Conservation (phyloP, 1,284 basidiomycete genomes). For the Sanghuangporus weigelae region DNA sequence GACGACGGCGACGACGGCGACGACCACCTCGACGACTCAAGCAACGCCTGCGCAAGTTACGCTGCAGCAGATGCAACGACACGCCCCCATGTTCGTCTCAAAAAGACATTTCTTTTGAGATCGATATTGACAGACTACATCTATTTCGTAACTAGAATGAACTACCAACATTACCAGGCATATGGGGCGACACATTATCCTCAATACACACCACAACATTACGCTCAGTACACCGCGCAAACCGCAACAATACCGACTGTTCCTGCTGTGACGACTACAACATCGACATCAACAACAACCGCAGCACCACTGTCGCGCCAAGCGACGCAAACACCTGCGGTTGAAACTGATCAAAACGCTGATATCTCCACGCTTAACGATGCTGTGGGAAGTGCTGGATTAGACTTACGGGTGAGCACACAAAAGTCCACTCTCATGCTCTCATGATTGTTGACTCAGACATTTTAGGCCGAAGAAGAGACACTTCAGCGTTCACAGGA, state of each 20-base stretch:
- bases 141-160: constrained; percentile 26
- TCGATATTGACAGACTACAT: not conserved
- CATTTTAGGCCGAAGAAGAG: constrained; percentile 68
- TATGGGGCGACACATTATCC: constrained; percentile 40
- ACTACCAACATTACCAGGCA: constrained; percentile 38
- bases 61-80: constrained; percentile 27
- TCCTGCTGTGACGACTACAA: constrained; percentile 24
- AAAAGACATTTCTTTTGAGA: not conserved
- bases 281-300: constrained; percentile 19
- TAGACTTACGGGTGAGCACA: constrained; percentile 63
- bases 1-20: not conserved
- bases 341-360: constrained; percentile 37
- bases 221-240: constrained; percentile 40
- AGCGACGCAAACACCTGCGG: constrained; percentile 16
- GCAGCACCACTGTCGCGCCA: constrained; percentile 17
- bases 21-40: not conserved
- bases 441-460: not conserved
- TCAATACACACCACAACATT: constrained; percentile 40
- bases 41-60: not conserved
- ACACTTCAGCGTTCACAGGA: constrained; percentile 62
- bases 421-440: not conserved
- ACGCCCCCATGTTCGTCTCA: constrained; percentile 33
- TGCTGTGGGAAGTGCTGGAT: constrained; percentile 76
- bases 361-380: constrained; percentile 77
- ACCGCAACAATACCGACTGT: constrained; percentile 26